These are phyloP conservation scores for Boletus rufocinnamomeus DNA, from an alignment of 768 basidiomycete genomes.

Conservation along the genomic window DNA sequence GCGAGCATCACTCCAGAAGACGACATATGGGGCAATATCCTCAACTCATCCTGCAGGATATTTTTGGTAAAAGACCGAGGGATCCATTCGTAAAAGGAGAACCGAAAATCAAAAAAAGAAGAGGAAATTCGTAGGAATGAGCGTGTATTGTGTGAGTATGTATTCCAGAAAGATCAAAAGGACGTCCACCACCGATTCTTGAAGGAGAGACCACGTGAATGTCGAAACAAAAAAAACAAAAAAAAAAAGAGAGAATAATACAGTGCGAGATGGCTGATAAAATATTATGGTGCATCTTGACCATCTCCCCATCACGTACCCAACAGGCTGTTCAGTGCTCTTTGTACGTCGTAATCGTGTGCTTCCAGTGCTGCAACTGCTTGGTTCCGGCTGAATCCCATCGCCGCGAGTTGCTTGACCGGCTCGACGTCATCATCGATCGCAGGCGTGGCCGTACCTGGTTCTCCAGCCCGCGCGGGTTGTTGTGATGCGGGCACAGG, in stretches of 20 bases:
- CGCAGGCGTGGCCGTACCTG: slow-evolving; percentile 46
- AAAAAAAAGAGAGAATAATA: slow-evolving; percentile 16
- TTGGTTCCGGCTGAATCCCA: slow-evolving; percentile 88
- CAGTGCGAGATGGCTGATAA: slow-evolving; percentile 22
- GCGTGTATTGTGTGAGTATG: slow-evolving; percentile 29
- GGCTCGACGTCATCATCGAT: slow-evolving; percentile 72
- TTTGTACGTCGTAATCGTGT: slow-evolving; percentile 78
- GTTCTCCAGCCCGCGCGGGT: slow-evolving; percentile 49
- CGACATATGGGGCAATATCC: slow-evolving; percentile 1
- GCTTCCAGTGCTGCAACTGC: slow-evolving; percentile 85
- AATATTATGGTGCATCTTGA: slow-evolving; percentile 12
- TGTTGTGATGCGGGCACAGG: slow-evolving; percentile 42
- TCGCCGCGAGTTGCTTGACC: slow-evolving; percentile 77
- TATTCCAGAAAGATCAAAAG: slow-evolving; percentile 28
- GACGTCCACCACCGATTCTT: slow-evolving; percentile 17
- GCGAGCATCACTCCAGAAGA: not conserved
- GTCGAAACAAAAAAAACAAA: not conserved
- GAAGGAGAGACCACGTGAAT: slow-evolving; percentile 19
- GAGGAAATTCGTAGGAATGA: slow-evolving; percentile 28
- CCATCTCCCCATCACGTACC: slow-evolving; percentile 31
- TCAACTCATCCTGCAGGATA: not conserved
- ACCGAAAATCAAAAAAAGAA: not conserved
- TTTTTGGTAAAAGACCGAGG: slow-evolving; percentile 13
- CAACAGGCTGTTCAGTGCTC: slow-evolving; percentile 75
- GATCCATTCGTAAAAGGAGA: slow-evolving; percentile 18